Evolutionary conservation across 2,329 filamentous ascomycete species (phyloP).

Genomic region (Aspergillus sp.): DNA sequence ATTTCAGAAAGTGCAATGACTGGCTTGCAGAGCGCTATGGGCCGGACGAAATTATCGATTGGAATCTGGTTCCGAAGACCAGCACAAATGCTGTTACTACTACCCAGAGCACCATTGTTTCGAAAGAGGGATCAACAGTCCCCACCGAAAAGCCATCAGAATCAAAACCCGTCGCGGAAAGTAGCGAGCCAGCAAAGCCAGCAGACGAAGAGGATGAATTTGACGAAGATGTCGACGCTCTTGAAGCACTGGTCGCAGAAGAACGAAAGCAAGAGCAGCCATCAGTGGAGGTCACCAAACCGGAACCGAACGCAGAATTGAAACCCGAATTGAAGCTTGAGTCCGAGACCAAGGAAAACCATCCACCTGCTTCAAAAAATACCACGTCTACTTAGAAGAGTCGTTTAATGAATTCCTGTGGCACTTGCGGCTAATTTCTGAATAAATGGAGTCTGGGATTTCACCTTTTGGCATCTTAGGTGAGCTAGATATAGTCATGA

Average conservation of each 20-base stretch:
- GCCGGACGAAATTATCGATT: slow-evolving; percentile 72
- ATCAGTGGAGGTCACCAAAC: background rate
- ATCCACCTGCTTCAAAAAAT: background rate
- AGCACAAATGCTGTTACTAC: slow-evolving; percentile 7
- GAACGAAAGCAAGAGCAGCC: slow-evolving; percentile 4
- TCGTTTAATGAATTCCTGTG: background rate
- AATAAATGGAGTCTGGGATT: background rate
- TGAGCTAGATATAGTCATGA: no score
- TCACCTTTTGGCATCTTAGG: background rate
- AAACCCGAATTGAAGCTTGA: background rate
- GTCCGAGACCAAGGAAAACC: background rate
- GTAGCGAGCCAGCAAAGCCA: slow-evolving; percentile 13
- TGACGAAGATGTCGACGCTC: slow-evolving; percentile 37
- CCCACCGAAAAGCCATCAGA: slow-evolving; percentile 6
- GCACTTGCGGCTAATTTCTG: background rate
- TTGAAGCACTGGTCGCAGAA: slow-evolving; percentile 34
- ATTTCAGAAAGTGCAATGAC: slow-evolving; percentile 44
- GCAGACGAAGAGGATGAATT: slow-evolving; percentile 27
- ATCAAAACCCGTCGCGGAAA: slow-evolving; percentile 2
- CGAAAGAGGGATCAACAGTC: slow-evolving; percentile 18
- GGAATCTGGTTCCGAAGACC: slow-evolving; percentile 53
- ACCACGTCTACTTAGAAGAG: background rate
- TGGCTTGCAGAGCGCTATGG: slow-evolving; percentile 80
- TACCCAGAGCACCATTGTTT: slow-evolving; percentile 11
- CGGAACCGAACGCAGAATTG: background rate